A percentile compares a stretch with the other conserved stretches of the same genome.
Evolutionary conservation across 2,329 filamentous ascomycete genomes (phyloP).

Genomic region (Didymella arachidicola): DNA sequence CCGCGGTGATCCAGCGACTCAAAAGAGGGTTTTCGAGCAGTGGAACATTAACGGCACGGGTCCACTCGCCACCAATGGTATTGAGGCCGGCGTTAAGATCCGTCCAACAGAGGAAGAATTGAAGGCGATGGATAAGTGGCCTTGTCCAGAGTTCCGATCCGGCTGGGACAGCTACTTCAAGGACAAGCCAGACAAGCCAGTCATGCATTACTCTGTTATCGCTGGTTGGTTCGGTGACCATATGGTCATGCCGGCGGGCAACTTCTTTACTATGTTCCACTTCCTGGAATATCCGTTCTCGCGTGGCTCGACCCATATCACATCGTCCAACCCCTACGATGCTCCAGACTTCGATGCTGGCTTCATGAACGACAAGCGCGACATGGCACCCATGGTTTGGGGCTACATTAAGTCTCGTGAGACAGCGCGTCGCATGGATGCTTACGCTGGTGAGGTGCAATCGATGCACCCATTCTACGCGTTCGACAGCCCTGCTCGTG

Average conservation of each 20-base stretch:
- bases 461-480: conserved; percentile 74
- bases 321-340: conserved; percentile 75
- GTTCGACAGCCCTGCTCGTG: conserved; percentile 72
- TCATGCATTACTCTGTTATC: conserved; percentile 85
- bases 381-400: conserved; percentile 84
- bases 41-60: conserved; percentile 83
- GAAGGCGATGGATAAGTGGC: conserved; percentile 73
- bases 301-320: conserved; percentile 74
- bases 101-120: conserved; percentile 74
- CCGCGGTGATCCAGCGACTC: conserved; percentile 74
- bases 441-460: conserved; percentile 75
- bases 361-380: conserved; percentile 85
- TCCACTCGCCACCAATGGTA: conserved; percentile 78
- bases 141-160: conserved; percentile 74
- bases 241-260: conserved; percentile 72
- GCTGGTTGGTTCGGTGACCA: conserved; percentile 60
- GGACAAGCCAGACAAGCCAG: conserved; percentile 83
- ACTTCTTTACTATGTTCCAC: conserved; percentile 84
- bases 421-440: conserved; percentile 78
- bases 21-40: conserved; percentile 77
- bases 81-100: conserved; percentile 81
- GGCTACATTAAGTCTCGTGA: conserved; percentile 83
- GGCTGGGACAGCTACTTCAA: conserved; percentile 86
- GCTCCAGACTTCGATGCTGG: conserved; percentile 79
- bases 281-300: conserved; percentile 82